Evolutionary conservation across 176 grass and related monocot species (phyloP), one percentile per base, ranked within the genome.

Genomic region (Chloris gayana): DNA sequence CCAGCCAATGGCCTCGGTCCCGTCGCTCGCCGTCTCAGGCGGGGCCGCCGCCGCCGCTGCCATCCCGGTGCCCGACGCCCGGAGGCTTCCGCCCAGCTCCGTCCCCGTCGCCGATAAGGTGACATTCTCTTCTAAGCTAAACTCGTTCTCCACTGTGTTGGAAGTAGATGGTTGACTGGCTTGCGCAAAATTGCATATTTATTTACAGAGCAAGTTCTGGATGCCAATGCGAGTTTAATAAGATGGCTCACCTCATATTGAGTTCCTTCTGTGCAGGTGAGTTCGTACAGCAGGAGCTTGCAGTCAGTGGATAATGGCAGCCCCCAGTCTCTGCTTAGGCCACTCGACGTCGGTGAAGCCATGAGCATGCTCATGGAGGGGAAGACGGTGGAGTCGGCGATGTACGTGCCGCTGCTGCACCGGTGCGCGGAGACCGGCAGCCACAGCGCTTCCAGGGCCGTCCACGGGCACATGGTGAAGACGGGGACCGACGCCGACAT

Each of bases 341-440:
- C 86, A 24, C 75, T 91, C 2, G 86, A 91, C 1, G 25, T 78
- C 3, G 42, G 12, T n/a, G 86, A 94, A 56, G 92, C 92, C 21
- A 80, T 91, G 37, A 11, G 14, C 76, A 90, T 89, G 75, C 80
- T 94, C n/a, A 74, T 14, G 25, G 86, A 89, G n/a, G 80, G 83
- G 46, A 81, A 19, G 3, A 53, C 72, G 8, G 77, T 94, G 37
- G 72, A 69, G 76, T 91, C 92, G 0, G 83, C 83, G 13, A 80
- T 88, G 58, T 94, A 94, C 76, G 92, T 94, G 59, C 92, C 92
- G 0, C 77, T 94, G 69, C 76, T 94, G 46, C 88, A 84, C 69
- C 53, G 14, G 24, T 94, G 88, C 76, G 17, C 78, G 62, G 73
- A 91, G 9, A 14, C 76, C 24, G 59, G 76, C 15, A 78, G 35